These are phyloP conservation scores for Sporobolomyces phaffii DNA, from an alignment of 768 basidiomycete genomes.

Conservation along the genomic window DNA sequence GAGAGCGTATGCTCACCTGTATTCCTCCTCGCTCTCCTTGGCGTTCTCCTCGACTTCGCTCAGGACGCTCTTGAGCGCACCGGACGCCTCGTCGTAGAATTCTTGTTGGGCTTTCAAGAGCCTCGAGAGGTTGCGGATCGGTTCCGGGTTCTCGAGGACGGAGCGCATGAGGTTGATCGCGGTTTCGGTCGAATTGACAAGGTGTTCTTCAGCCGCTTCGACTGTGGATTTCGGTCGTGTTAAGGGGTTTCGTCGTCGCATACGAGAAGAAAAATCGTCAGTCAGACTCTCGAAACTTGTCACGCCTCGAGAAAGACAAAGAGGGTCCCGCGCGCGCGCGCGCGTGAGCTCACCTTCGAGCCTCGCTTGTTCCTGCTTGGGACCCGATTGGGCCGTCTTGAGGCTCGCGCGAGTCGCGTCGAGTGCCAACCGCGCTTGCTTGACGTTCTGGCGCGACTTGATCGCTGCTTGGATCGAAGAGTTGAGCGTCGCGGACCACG, in stretches of 20 bases:
- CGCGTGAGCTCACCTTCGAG: constrained; percentile 39
- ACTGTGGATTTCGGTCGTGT: no score
- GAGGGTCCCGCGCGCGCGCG: no score
- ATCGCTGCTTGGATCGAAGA: constrained; percentile 80
- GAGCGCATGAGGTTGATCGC: constrained; percentile 48
- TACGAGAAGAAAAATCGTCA: not conserved
- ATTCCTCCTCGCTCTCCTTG: constrained; percentile 20
- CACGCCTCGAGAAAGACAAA: not conserved
- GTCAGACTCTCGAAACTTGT: not conserved
- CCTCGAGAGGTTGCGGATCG: constrained; percentile 86
- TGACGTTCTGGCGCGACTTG: constrained; percentile 61
- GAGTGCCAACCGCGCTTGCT: constrained; percentile 44
- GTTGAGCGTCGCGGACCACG: constrained; percentile 81
- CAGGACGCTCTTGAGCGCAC: constrained; percentile 38
- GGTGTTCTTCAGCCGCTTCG: constrained; percentile 63
- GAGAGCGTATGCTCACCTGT: constrained; percentile 1
- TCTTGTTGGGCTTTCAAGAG: constrained; percentile 75
- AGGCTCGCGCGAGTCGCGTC: constrained; percentile 63
- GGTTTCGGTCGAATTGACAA: constrained; percentile 95
- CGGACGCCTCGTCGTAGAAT: constrained; percentile 48
- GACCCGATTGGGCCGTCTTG: constrained; percentile 50
- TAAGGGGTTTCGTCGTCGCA: no score
- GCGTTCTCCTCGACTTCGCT: constrained; percentile 44
- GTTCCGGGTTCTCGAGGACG: constrained; percentile 97
- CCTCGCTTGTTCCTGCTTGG: constrained; percentile 80